Base-by-base conservation (phyloP, 345 rosid genomes). In the Citrus inodora region DNA sequence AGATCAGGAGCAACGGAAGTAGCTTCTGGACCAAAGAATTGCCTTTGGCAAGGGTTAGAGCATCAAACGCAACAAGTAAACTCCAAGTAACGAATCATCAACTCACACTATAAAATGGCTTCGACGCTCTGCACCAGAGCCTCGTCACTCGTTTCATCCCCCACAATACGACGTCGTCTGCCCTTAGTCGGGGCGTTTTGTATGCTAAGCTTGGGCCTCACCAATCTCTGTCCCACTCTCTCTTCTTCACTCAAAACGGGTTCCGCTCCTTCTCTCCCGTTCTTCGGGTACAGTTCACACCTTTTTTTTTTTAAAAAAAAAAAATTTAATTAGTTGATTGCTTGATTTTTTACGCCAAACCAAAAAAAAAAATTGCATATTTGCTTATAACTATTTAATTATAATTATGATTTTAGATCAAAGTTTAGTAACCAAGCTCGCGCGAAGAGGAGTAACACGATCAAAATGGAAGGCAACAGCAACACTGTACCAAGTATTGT, bases 171-270 rank as follows among this genome's bases (percentile, higher is more conserved):
- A 38, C 96, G 89, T 6, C 79, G 90, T 73, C 71, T 83, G 28
- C 96, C 94, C 0, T 25, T 91, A 17, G 90, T 90, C 48, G 95
- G 95, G 2, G 91, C 95, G 53, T 80, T 91, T 82, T 92, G 95
- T 79, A 75, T 93, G 77, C 76, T 92, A 38, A 86, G 89, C 82
- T 83, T 94, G n/a, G 95, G 95, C 56, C 53, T 93, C 40, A 85
- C 92, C 48, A 83, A 81, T 71, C 87, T 90, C 76, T 87, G 79
- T 33, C 77, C 86, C 42, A 9, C 83, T 7, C 63, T 77, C 51
- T 69, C 89, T 30, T 82, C 85, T 30, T 73, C 87, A 16, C 80
- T 87, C 85, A 90, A 76, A 82, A 79, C 91, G 82, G 90, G 87
- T 76, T 83, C 81, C 76, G 87, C 87, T 40, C 93, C 83, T 22